Evolutionary conservation across 495 filamentous ascomycete species (phyloP), one percentile per base, ranked within the genome.

Genomic region (Hypoxylon perforatum): DNA sequence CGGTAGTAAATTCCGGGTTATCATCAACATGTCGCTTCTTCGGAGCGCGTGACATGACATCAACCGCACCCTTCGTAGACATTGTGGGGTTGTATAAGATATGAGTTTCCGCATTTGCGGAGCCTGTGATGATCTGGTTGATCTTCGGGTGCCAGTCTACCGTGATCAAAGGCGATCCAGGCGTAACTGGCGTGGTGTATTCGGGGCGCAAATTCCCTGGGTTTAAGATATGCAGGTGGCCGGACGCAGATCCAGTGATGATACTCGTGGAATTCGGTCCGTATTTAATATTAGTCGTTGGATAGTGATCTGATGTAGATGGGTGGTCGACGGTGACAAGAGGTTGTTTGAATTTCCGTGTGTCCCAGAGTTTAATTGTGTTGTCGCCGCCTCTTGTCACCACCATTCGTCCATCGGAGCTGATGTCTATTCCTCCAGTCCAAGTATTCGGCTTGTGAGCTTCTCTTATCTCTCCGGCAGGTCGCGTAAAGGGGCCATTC

Each of bases 1-100:
- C 93, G 50, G 90, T 96, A 9, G 92, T 96, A 41, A 94, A 82
- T 35, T 86, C 87, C 1, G 91, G 88, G 73, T 97, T 90, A 75
- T 99, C 95, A 76, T 99, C 95, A 47, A 99, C 87, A 72, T 99
- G 95, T 10, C 94, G 89, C 56, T 90, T 92, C 74, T 98, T 97
- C 7, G 96, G 93, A 0, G 94, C 95, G 69, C 92, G 91, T 57
- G 91, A 91, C 90, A 99, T 93, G 60, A 97, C 89, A 50, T 91
- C 85, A n/a, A 90, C 86, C 0, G 92, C 95, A 47, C 95, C 95
- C 71, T 86, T 88, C 6, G 77, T 84, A 3, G 95, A 99, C 57
- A 87, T 88, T 23, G 78, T 86, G 15, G 96, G 95, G 75, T 91
- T 94, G 80, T 94, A 99, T 55, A 99, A 88, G 28, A 97, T 85